A percentile compares a stretch with the other conserved stretches of the same genome.
Evolutionary conservation across 495 filamentous ascomycete genomes (phyloP).

Genomic region (Aspergillus cavernicola): DNA sequence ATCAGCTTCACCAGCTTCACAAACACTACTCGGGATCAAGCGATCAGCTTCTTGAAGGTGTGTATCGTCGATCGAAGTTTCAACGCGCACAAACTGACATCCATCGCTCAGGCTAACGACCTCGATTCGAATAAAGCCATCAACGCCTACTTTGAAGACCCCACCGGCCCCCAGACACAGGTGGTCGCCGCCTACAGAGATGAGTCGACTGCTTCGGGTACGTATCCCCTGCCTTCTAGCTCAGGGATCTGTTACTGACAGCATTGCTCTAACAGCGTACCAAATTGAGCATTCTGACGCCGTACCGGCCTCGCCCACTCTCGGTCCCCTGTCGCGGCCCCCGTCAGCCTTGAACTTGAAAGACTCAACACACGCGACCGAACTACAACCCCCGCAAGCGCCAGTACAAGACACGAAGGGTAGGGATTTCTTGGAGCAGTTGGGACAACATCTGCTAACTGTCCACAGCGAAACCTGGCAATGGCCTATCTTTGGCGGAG

Average conservation of each 20-base stretch:
- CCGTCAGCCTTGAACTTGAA: conserved; percentile 59
- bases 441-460: neutral
- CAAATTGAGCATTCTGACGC: conserved; percentile 54
- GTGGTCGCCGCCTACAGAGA: conserved; percentile 26
- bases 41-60: conserved; percentile 48
- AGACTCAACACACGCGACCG: neutral
- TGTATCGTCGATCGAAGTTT: neutral
- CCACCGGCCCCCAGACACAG: conserved; percentile 34
- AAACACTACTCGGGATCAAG: conserved; percentile 40
- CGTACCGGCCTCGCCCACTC: conserved; percentile 34
- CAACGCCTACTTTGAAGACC: conserved; percentile 52
- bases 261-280: conserved; percentile 43
- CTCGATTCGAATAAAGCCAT: conserved; percentile 47
- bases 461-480: conserved; percentile 36
- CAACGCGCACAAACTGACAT: too few species aligned
- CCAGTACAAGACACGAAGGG: conserved; percentile 20
- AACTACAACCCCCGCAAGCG: conserved; percentile 4
- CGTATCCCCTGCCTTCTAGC: neutral
- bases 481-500: conserved; percentile 46
- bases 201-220: conserved; percentile 24
- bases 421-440: conserved; percentile 9
- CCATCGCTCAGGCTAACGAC: conserved; percentile 39
- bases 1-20: conserved; percentile 46
- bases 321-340: conserved; percentile 61
- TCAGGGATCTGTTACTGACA: conserved; percentile 1